Base-by-base conservation (phyloP, 768 basidiomycete species). In the Serendipita sp. region DNA sequence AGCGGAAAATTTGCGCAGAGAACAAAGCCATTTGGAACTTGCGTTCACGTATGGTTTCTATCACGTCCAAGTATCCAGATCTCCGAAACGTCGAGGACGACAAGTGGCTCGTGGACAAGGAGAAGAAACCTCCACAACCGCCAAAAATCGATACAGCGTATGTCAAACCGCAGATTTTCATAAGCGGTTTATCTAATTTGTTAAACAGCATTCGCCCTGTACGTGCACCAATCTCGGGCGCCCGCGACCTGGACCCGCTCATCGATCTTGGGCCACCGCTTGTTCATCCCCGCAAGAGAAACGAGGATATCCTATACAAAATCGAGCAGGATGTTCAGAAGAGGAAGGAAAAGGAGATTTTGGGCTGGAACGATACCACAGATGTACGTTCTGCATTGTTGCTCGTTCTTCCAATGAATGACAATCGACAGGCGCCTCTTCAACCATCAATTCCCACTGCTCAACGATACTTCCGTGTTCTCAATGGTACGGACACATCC, bases 351-450 rank as follows among this genome's bases (percentile, higher is more conserved):
- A 72, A 77, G 53, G 88, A 93, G 68, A 79, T 84, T 56, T 79
- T 82, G 58, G 53, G 53, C 13, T 95, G 90, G 85, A 93, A 95
- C 67, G 93, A 97, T 69, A 76, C 78, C 61, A 78, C 90, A 66
- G 93, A 96, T 72, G 88, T 90, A 69, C 70, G 80, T 38, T 72
- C 1, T 60, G 38, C 62, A 38, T 48, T 24, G 22, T 61, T 14
- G 42, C 14, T 26, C 26, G 61, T 7, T 53, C 42, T 16, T 63
- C 13, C 43, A n/a, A 28, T 30, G 63, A 61, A 43, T 62, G 51
- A 61, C 20, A 30, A 48, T 50, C 64, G 58, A 2, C 65, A 90
- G 86, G 81, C 81, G 65, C 77, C 86, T 1, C 93, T 86, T 69
- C 87, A 92, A 69, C 75, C 82, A 0, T 79, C 80, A 0, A 71